Evolutionary conservation across 192 early-diverging fungal genomes (phyloP), one percentile per base, ranked within the genome.

Genomic region (Geosiphon pyriformis): DNA sequence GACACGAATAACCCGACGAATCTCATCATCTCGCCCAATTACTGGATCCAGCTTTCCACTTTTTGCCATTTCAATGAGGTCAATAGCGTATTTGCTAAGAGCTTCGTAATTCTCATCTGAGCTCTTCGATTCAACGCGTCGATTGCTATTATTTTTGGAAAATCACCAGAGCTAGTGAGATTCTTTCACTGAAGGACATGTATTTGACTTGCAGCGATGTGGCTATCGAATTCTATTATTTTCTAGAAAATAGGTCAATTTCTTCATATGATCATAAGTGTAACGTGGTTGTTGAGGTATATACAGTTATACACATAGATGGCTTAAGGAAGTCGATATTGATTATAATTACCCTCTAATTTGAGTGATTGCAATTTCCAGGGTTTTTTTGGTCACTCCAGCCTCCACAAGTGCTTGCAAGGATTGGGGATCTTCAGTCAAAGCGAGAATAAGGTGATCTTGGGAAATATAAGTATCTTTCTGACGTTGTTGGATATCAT

Each of bases 1-100:
- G 17, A 99, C 91, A n/a, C 92, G 90, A 62, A 99, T 92, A 25
- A 98, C 91, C 31, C 94, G 84, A 15, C 95, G 83, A 74, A 96
- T 98, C 71, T 96, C 95, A 30, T 98, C 94, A 72, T 96, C 95
- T 29, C 96, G 87, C 23, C 95, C 95, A 75, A 99, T 95, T 55
- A 94, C 89, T 0, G 96, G 96, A 74, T 99, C 96, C 10, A 99
- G 83, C 74, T 98, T 96, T 26, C 94, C 95, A 11, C 80, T 77
- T 61, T 90, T 83, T 25, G 92, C 95, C 66, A 91, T 73, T 18
- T 78, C 79, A 23, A 92, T 84, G 76, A 99, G 77, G 61, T 99
- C 93, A 59, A 95, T 77, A 3, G 93, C 92, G 74, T 99, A 99
- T 74, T 99, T 99, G 65, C 78, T 84, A 17, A 99, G 83, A 22